Evolutionary conservation across 176 grass and related monocot species (phyloP).

Genomic region (Otatea glauca): DNA sequence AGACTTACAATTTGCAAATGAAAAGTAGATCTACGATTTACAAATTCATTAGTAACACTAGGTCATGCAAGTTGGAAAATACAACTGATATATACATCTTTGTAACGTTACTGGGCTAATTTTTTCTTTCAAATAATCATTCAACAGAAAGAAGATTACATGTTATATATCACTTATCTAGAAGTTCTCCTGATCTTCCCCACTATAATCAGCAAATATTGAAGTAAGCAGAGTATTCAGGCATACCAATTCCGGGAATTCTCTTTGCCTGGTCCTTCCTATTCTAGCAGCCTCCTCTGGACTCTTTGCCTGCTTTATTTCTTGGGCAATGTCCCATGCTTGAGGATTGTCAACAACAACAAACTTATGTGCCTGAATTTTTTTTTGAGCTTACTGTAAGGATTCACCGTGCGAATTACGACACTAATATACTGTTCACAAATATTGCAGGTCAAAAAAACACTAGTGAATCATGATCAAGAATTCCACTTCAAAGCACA

Average conservation of each 20-base stretch:
- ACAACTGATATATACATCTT: no score
- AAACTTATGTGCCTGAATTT: conserved; percentile 94
- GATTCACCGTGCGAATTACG: neutral
- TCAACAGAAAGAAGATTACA: neutral
- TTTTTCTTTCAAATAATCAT: neutral
- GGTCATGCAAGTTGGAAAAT: no score
- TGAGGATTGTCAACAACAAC: conserved; percentile 58
- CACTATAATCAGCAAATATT: neutral
- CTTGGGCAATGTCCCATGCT: conserved; percentile 64
- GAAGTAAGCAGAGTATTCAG: neutral
- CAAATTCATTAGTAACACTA: neutral
- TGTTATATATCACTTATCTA: conserved; percentile 1
- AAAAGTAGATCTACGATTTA: neutral
- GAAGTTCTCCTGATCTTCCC: neutral
- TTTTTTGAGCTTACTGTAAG: neutral
- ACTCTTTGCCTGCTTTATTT: conserved; percentile 84
- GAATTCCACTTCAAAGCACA: neutral
- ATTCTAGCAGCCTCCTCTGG: conserved; percentile 91
- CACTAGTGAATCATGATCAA: neutral
- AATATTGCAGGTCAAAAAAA: neutral
- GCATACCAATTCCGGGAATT: conserved; percentile 78
- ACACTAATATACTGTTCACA: neutral
- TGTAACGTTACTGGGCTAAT: neutral
- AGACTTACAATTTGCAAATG: neutral
- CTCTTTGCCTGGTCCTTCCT: conserved; percentile 86